Evolutionary conservation across 495 filamentous ascomycete genomes (phyloP), one percentile per base, ranked within the genome.

Genomic region (Thermothielavioides terrestris): DNA sequence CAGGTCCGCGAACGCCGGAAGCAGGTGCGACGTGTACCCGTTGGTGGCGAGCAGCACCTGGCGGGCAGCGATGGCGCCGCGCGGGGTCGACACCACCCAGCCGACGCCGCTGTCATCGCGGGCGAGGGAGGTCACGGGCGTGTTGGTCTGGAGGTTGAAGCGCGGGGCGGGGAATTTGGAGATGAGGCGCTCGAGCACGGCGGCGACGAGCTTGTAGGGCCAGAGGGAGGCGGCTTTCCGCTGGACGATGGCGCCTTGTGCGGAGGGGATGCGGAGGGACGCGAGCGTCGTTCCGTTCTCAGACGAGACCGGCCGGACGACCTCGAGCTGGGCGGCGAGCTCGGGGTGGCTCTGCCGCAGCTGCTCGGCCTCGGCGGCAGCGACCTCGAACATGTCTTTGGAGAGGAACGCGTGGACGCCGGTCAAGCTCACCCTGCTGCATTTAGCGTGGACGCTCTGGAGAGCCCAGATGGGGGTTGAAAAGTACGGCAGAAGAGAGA

Each of bases 131-230:
- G 73, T 79, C 4, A 84, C 85, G 1, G 85, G 77, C 1, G 85
- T 88, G 34, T 79, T 77, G 8, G 84, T 88, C 58, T 92, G 85
- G 11, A 94, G 72, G 53, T 82, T 85, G 49, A 95, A 78, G 7
- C 21, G 38, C 4, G 11, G 50, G 15, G 44, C 15, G 0, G 53
- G 45, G 30, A 49, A 58, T 38, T 28, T 44, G 1, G 53, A 59
- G 0, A 85, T 63, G 0, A 86, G 69, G 2, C 65, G 64, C 53
- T 81, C 78, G 1, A 94, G 67, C 0, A 88, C 63, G 41, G 75
- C 78, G 0, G 81, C 71, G 7, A 92, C 79, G 15, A 89, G 76
- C 59, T 87, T 89, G 59, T 92, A 94, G 0, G 89, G 89, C 87
- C 86, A 94, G 1, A 80, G 38, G 30, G 69, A 71, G 5, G 74